These are phyloP conservation scores for Ambrosia hybrid DNA, from an alignment of 140 eudicot genomes.

Conservation along the genomic window DNA sequence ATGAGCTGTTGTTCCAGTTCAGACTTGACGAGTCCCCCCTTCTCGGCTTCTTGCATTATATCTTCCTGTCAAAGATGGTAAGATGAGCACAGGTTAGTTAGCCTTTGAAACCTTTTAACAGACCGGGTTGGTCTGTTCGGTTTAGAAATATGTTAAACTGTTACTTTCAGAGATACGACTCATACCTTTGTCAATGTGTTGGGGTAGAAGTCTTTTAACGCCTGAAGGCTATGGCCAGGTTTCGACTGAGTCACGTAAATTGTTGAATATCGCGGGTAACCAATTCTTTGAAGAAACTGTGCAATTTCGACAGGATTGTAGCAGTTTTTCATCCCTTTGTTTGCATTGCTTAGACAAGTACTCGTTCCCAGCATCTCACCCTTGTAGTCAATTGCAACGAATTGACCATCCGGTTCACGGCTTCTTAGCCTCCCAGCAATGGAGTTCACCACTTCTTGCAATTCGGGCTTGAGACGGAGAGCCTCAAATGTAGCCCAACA, in stretches of 20 bases:
- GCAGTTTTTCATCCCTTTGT: slow-evolving; percentile 43
- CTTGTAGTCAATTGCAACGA: slow-evolving; percentile 60
- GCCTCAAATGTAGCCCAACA: slow-evolving; percentile 62
- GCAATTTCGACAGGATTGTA: slow-evolving; percentile 48
- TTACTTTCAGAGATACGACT: too few species aligned
- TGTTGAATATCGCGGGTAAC: slow-evolving; percentile 39
- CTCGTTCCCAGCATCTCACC: slow-evolving; percentile 40
- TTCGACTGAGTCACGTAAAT: slow-evolving; percentile 68
- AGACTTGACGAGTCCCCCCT: slow-evolving; percentile 20
- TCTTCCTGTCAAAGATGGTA: slow-evolving; percentile 41
- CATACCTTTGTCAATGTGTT: slow-evolving; percentile 71
- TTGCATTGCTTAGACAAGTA: slow-evolving; percentile 29
- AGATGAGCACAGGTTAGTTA: background rate
- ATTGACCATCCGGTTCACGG: slow-evolving; percentile 37
- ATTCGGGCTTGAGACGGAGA: slow-evolving; percentile 47
- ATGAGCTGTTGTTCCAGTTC: slow-evolving; percentile 40
- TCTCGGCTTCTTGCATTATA: slow-evolving; percentile 46
- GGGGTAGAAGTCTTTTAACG: slow-evolving; percentile 48
- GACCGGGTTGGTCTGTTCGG: background rate
- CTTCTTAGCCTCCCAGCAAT: slow-evolving; percentile 44
- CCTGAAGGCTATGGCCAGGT: slow-evolving; percentile 43
- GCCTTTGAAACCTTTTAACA: background rate
- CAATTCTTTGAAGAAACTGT: slow-evolving; percentile 48
- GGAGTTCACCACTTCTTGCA: slow-evolving; percentile 48
- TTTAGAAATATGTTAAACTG: too few species aligned